Percentiles rank a stretch among this genome's conserved stretches.
These are phyloP conservation scores for Aspergillus latus DNA, from an alignment of 2,329 filamentous ascomycete species.

Conservation along the genomic window DNA sequence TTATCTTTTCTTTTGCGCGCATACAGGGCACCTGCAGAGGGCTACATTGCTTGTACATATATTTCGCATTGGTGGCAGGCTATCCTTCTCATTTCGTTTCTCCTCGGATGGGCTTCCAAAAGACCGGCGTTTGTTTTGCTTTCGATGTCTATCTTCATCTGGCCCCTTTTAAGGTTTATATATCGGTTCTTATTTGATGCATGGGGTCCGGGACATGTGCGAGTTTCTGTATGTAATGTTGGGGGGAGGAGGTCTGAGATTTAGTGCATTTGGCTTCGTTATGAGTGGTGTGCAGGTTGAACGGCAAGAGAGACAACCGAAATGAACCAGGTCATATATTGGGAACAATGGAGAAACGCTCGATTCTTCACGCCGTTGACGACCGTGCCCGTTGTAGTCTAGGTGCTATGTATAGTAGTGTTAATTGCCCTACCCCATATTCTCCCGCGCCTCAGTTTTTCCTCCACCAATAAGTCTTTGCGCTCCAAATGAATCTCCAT, in stretches of 20 bases:
- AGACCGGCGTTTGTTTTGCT: conserved; percentile 13
- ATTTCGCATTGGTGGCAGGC: conserved; percentile 27
- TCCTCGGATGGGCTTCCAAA: conserved; percentile 17
- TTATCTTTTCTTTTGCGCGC: conserved; percentile 17
- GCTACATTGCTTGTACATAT: conserved; percentile 39
- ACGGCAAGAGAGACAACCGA: conserved; percentile 16
- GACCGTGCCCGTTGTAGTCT: not conserved
- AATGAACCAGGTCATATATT: conserved; percentile 4
- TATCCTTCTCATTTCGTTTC: conserved; percentile 17
- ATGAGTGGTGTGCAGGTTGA: conserved; percentile 2
- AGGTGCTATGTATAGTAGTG: not conserved
- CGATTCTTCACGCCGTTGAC: not conserved
- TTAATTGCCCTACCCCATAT: not conserved
- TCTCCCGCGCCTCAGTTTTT: conserved; percentile 10
- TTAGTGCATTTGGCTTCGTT: conserved; percentile 15
- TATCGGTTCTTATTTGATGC: conserved; percentile 19
- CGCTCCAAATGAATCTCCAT: not conserved
- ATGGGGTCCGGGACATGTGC: conserved; percentile 16
- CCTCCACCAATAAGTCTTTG: conserved; percentile 21
- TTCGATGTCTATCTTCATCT: conserved; percentile 10
- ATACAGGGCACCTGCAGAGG: conserved; percentile 21
- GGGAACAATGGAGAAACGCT: conserved; percentile 7
- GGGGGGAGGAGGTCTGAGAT: conserved; percentile 17
- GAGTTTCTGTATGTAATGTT: conserved; percentile 22
- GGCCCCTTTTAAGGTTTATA: conserved; percentile 21